phyloP scores from a whole-genome alignment of 345 rosid genomes.

The Dimocarpus longan region DNA sequence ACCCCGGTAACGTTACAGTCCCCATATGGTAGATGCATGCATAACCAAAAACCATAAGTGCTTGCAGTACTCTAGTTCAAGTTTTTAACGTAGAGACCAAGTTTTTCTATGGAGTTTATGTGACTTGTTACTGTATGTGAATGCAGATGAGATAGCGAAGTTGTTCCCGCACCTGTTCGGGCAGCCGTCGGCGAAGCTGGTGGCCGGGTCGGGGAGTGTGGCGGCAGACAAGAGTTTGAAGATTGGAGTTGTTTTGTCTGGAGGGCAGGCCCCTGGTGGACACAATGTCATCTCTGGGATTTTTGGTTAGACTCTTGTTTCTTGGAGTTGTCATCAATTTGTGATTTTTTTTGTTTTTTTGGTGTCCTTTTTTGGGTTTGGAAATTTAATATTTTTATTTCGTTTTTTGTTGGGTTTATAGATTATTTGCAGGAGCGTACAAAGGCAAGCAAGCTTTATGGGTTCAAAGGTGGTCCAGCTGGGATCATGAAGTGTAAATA shows the following conservation, averaged over 20 bases:
- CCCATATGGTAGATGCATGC: not conserved
- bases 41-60: too few species aligned
- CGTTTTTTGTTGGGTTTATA: slow-evolving; percentile 21
- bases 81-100: too few species aligned
- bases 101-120: not conserved
- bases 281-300: slow-evolving; percentile 94
- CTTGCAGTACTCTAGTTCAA: too few species aligned
- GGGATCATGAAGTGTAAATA: slow-evolving; percentile 96
- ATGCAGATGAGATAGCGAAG: slow-evolving; percentile 42
- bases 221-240: slow-evolving; percentile 55
- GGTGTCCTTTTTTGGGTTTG: too few species aligned
- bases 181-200: slow-evolving; percentile 38
- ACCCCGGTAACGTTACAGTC: slow-evolving; percentile 41
- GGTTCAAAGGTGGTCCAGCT: slow-evolving; percentile 97
- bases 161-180: slow-evolving; percentile 43
- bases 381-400: not conserved
- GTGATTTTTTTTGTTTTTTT: too few species aligned
- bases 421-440: slow-evolving; percentile 83
- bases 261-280: slow-evolving; percentile 99
- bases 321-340: too few species aligned
- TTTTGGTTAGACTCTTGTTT: slow-evolving; percentile 56
- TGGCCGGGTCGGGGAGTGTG: slow-evolving; percentile 1
- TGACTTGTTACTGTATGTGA: not conserved
- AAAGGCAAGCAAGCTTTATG: slow-evolving; percentile 76
- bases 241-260: slow-evolving; percentile 93